phyloP scores from a whole-genome alignment of 2,329 filamentous ascomycete species.

The Fusarium continuum region DNA sequence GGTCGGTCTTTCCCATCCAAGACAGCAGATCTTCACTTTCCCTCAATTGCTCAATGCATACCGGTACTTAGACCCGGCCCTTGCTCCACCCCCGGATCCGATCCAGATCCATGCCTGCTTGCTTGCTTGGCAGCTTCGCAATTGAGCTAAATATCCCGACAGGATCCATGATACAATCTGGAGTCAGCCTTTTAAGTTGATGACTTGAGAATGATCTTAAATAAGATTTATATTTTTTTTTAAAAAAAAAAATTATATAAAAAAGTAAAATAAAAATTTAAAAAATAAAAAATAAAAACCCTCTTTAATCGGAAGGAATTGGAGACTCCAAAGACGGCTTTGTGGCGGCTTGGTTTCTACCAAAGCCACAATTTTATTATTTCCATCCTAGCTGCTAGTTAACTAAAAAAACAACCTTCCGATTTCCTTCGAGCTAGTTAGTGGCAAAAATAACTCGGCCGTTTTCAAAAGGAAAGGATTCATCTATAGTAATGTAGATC shows the following conservation, averaged over 20 bases:
- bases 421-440: not conserved
- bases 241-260: too few relatives aligned
- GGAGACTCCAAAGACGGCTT: not conserved
- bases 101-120: slow-evolving; percentile 9
- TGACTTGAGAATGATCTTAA: not conserved
- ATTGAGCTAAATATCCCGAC: not conserved
- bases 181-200: not conserved
- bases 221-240: too few relatives aligned
- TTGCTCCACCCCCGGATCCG: slow-evolving; percentile 4
- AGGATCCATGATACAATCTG: not conserved
- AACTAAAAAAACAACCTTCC: not conserved
- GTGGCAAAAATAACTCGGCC: not conserved
- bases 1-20: too few relatives aligned
- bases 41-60: not conserved
- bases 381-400: not conserved
- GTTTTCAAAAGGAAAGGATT: not conserved
- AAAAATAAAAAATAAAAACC: too few relatives aligned
- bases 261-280: too few relatives aligned
- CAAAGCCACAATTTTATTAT: not conserved
- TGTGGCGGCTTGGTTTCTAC: not conserved
- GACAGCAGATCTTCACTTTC: not conserved
- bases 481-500: too few relatives aligned
- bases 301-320: not conserved
- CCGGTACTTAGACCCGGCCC: not conserved
- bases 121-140: too few relatives aligned